These are phyloP conservation scores for Bipolaris victoriae DNA, from an alignment of 2,329 filamentous ascomycete genomes.

Conservation along the genomic window DNA sequence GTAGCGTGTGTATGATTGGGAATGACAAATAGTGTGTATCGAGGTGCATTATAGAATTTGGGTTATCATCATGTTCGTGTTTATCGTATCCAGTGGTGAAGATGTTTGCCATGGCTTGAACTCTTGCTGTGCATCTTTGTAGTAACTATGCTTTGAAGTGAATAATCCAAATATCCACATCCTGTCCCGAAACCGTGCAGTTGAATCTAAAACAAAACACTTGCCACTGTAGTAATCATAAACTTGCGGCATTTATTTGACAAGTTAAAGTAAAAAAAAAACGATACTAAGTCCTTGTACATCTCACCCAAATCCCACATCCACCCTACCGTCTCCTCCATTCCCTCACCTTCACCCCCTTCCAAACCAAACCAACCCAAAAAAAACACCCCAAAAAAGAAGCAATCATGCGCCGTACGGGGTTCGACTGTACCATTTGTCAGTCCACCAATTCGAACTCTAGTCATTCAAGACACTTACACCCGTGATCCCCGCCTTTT, in stretches of 20 bases:
- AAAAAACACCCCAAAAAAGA: constrained; percentile 6
- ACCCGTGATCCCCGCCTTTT: constrained; percentile 42
- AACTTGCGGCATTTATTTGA: no score
- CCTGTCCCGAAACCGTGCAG: background rate
- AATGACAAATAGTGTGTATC: background rate
- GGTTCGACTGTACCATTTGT: constrained; percentile 18
- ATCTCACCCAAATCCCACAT: no score
- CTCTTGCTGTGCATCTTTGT: background rate
- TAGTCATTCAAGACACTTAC: constrained; percentile 25
- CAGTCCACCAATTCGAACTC: constrained; percentile 7
- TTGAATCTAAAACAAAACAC: no score
- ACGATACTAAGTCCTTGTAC: no score
- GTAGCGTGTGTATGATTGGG: constrained; percentile 51
- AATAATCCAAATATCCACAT: constrained; percentile 17
- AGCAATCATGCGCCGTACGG: constrained; percentile 22
- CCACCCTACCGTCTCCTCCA: no score
- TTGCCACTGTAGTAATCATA: no score
- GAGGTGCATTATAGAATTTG: background rate
- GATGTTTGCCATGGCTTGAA: no score
- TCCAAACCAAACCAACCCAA: no score
- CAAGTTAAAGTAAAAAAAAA: no score
- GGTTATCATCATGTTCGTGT: background rate
- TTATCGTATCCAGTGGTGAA: background rate
- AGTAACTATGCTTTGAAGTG: background rate
- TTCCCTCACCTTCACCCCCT: background rate